Evolutionary conservation across 495 filamentous ascomycete genomes (phyloP), one percentile per base, ranked within the genome.

Genomic region (Penicillium cataractarum): DNA sequence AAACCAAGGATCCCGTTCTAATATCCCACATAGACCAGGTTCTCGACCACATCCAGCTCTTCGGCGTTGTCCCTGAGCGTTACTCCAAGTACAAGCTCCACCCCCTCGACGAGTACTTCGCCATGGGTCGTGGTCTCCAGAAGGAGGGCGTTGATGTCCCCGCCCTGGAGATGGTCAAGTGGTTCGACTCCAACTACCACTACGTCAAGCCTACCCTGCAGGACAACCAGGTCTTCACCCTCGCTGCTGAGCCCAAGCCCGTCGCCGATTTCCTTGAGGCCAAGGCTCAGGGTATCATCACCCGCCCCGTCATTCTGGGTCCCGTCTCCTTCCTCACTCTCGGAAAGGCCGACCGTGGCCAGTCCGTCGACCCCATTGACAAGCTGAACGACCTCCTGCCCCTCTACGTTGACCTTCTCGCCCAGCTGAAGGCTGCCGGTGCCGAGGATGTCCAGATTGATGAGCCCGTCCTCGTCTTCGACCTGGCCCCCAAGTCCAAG

Each of bases 101-200:
- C 79, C 80, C 89, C 50, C 83, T 99, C 70, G 95, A 98, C 82
- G 91, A 95, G 78, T 97, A 96, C 89, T 99, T 98, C 76, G 96
- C 95, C 76, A 96, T 98, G 95, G 95, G 96, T 72, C 89, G 95
- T 86, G 95, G 95, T 77, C 93, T 92, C 78, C 95, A 99, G 81
- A 92, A 91, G 84, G 80, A 82, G 59, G 81, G 81, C 60, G 71
- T 99, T 66, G 95, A 99, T 82, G 95, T 99, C 69, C 93, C 94
- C 52, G 83, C 82, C 71, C 83, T 98, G 83, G 95, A 99, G 85
- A 99, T 99, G 95, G 95, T 99, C 57, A 99, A 99, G 83, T 99
- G 96, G 95, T 99, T 99, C 77, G 95, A 99, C 85, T 96, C 92
- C 67, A 99, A 99, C 89, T 99, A 99, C 87, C 95, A 99, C 86